These are phyloP conservation scores for Halenospora varia DNA, from an alignment of 495 filamentous ascomycete genomes.

Conservation along the genomic window DNA sequence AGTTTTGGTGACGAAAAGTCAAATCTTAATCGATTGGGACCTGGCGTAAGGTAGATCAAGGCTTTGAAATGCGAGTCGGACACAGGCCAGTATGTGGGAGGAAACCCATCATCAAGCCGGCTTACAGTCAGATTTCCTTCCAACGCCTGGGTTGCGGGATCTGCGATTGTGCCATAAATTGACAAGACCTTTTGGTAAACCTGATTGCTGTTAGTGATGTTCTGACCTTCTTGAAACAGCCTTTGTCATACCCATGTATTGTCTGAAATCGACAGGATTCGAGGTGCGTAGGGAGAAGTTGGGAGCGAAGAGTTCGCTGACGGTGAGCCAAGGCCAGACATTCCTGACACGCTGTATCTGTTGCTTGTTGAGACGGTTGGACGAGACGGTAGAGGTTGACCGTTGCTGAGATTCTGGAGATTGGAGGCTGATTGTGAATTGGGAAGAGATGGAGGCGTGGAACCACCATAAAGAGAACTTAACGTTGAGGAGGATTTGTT, in stretches of 20 bases:
- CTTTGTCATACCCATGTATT: constrained; percentile 67
- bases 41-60: constrained; percentile 79
- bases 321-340: constrained; percentile 49
- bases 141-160: constrained; percentile 57
- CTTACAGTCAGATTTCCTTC: constrained; percentile 78
- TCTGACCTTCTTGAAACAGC: neutral
- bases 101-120: constrained; percentile 81
- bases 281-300: constrained; percentile 73
- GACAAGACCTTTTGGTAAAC: constrained; percentile 87
- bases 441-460: constrained; percentile 37
- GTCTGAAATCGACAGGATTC: constrained; percentile 70
- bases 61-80: constrained; percentile 85
- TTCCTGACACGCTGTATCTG: constrained; percentile 46
- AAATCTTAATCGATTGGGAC: constrained; percentile 78
- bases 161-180: constrained; percentile 73
- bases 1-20: constrained; percentile 83
- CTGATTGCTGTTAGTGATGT: constrained; percentile 35
- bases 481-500: constrained; percentile 63
- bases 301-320: constrained; percentile 51
- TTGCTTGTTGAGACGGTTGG: constrained; percentile 42
- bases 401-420: constrained; percentile 42
- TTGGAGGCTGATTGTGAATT: constrained; percentile 48
- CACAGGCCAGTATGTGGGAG: constrained; percentile 78
- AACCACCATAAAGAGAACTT: constrained; percentile 53
- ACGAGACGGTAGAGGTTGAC: constrained; percentile 38